Conservation (phyloP, 169 alveolate genomes). For the Eimeria maxima region DNA sequence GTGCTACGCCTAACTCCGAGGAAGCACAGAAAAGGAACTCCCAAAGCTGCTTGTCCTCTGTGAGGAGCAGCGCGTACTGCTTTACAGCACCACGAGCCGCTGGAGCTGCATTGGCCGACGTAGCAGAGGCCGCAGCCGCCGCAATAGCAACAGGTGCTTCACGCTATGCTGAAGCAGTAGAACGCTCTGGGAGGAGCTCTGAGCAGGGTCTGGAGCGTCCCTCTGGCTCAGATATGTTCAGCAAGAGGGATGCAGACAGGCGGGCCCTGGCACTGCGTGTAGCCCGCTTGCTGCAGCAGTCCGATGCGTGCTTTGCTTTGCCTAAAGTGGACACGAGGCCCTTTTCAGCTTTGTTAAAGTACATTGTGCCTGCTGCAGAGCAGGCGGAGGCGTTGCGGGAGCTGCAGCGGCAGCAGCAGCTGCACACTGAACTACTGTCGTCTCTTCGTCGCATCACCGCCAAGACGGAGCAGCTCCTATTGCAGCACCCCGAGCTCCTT, state of each 20-base stretch:
- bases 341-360: not conserved
- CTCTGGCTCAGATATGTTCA: not conserved
- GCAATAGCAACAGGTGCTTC: not conserved
- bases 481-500: constrained; percentile 21
- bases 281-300: constrained; percentile 45
- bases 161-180: not conserved
- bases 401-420: constrained; percentile 46
- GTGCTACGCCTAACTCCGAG: not conserved
- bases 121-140: constrained; percentile 35
- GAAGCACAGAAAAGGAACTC: not conserved
- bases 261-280: not conserved
- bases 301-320: constrained; percentile 48
- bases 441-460: constrained; percentile 10
- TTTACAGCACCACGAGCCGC: not conserved
- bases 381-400: constrained; percentile 17
- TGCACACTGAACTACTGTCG: not conserved
- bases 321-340: constrained; percentile 32
- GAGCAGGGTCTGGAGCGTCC: too few relatives aligned
- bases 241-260: not conserved
- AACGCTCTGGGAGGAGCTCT: not conserved
- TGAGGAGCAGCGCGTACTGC: not conserved
- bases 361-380: constrained; percentile 27
- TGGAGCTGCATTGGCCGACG: not conserved
- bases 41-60: not conserved
- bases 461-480: constrained; percentile 7